Percentiles rank a stretch among this genome's conserved stretches.
Evolutionary conservation across 2,329 filamentous ascomycete genomes (phyloP).

Genomic region (Aspergillus quadrilineatus): DNA sequence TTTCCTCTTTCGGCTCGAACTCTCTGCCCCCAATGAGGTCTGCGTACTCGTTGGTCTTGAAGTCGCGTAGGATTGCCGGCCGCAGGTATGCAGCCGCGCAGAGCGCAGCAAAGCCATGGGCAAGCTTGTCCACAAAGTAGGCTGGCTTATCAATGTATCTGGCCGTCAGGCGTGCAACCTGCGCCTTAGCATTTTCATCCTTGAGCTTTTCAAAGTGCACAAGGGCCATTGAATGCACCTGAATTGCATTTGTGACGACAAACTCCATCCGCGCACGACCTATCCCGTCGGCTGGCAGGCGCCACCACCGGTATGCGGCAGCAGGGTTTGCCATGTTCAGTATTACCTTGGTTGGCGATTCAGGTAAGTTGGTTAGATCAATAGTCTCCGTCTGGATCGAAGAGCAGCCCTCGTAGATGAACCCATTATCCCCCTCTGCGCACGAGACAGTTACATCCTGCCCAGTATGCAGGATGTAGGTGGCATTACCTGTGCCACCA

Average conservation of each 20-base stretch:
- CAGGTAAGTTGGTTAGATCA: constrained; percentile 27
- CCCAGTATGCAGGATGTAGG: constrained; percentile 37
- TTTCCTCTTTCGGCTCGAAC: constrained; percentile 43
- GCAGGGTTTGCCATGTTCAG: constrained; percentile 41
- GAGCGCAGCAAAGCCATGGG: constrained; percentile 38
- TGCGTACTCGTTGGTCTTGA: constrained; percentile 45
- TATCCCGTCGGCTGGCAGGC: constrained; percentile 41
- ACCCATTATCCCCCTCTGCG: constrained; percentile 40
- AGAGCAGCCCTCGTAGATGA: constrained; percentile 39
- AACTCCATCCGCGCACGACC: constrained; percentile 45
- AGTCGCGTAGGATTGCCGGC: constrained; percentile 42
- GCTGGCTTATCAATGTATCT: constrained; percentile 38
- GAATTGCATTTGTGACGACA: constrained; percentile 40
- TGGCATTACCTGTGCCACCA: constrained; percentile 41
- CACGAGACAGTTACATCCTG: constrained; percentile 43
- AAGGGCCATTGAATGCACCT: constrained; percentile 40
- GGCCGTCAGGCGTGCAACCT: constrained; percentile 31
- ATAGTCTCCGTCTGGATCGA: constrained; percentile 35
- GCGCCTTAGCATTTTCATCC: constrained; percentile 25
- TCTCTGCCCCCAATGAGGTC: constrained; percentile 41
- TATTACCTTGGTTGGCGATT: constrained; percentile 36
- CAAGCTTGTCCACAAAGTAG: constrained; percentile 41
- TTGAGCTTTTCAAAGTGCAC: constrained; percentile 34
- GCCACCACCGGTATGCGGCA: constrained; percentile 43
- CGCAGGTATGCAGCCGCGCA: constrained; percentile 41